Evolutionary conservation across 2,329 filamentous ascomycete genomes (phyloP).

Genomic region (Xylaria sp.): DNA sequence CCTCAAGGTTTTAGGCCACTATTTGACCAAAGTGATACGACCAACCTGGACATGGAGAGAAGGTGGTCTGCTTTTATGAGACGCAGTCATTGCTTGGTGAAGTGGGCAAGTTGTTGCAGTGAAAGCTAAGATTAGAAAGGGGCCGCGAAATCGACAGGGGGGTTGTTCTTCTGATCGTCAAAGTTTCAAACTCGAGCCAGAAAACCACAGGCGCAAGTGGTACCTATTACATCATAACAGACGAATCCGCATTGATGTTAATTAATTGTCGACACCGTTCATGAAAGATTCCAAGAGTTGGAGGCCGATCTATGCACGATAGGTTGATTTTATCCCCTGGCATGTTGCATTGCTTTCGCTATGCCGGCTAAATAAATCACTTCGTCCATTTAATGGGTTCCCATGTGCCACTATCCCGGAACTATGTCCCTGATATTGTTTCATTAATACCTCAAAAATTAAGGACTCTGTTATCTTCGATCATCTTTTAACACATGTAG

Average conservation of each 20-base stretch:
- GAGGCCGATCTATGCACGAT: conserved; percentile 10
- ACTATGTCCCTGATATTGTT: not conserved
- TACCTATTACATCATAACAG: conserved; percentile 15
- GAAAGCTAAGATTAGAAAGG: not conserved
- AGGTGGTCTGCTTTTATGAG: conserved; percentile 4
- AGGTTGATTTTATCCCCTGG: conserved; percentile 8
- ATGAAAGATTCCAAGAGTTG: not conserved
- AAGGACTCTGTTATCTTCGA: not conserved
- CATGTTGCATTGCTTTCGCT: conserved; percentile 2
- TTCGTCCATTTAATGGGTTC: not conserved
- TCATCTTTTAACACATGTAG: not conserved
- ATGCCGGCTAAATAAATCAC: conserved; percentile 18
- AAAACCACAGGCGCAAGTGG: not conserved
- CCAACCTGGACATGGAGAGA: not conserved
- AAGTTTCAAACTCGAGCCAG: conserved; percentile 1
- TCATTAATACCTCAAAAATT: too few relatives aligned
- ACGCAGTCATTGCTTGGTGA: not conserved
- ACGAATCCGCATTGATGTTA: conserved; percentile 4
- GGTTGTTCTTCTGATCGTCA: conserved; percentile 10
- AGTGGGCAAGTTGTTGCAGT: too few relatives aligned
- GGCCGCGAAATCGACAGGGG: not conserved
- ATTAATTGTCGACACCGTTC: conserved; percentile 14
- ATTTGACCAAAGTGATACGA: not conserved
- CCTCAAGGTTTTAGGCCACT: not conserved
- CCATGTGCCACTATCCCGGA: conserved; percentile 17